Evolutionary conservation across 2,329 filamentous ascomycete genomes (phyloP).

Genomic region (Escovopsis sp.): DNA sequence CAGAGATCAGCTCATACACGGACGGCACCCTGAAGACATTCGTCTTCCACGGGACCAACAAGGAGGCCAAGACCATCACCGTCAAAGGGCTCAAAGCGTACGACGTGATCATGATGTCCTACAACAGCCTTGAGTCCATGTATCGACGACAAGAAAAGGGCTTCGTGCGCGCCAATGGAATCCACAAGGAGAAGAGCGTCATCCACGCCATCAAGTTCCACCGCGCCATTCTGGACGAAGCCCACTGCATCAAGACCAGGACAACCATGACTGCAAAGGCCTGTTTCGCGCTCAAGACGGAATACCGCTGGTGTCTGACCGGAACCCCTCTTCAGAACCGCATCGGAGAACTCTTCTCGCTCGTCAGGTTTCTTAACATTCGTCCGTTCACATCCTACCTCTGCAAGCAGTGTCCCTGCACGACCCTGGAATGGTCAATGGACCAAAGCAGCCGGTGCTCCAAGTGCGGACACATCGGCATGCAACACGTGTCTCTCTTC

Average conservation of each 20-base stretch:
- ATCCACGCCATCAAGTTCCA: constrained; percentile 84
- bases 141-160: constrained; percentile 88
- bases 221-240: constrained; percentile 85
- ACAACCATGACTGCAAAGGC: constrained; percentile 87
- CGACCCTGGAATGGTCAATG: constrained; percentile 71
- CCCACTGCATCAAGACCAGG: constrained; percentile 84
- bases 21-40: constrained; percentile 81
- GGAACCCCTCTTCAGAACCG: constrained; percentile 94
- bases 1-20: constrained; percentile 68
- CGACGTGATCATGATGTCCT: constrained; percentile 95
- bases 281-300: constrained; percentile 78
- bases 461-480: constrained; percentile 36
- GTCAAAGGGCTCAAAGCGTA: constrained; percentile 64
- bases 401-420: constrained; percentile 75
- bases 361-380: constrained; percentile 82
- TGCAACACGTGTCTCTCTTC: constrained; percentile 48
- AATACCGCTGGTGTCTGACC: constrained; percentile 89
- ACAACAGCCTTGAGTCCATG: constrained; percentile 80
- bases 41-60: constrained; percentile 76
- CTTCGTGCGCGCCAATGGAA: constrained; percentile 63
- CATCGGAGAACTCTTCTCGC: constrained; percentile 92
- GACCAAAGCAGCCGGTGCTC: constrained; percentile 56
- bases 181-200: constrained; percentile 64
- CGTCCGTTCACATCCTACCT: constrained; percentile 86
- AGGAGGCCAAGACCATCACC: constrained; percentile 64